Conservation (phyloP, 2,329 filamentous ascomycete species). For the Claviceps sp. region DNA sequence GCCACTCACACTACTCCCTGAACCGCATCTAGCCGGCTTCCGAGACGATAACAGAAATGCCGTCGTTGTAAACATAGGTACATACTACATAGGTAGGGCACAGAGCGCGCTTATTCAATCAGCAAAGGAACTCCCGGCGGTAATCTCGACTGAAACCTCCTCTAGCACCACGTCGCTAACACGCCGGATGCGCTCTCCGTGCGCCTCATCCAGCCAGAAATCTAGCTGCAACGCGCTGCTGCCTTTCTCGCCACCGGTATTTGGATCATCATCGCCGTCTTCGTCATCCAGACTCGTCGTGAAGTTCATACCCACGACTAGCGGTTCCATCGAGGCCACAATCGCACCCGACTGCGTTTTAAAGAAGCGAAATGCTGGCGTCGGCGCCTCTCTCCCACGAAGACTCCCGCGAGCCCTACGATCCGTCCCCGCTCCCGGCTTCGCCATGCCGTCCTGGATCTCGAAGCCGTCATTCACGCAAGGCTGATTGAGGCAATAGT, state of each 20-base stretch:
- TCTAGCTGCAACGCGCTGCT: not conserved
- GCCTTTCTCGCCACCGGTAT: not conserved
- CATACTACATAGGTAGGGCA: not conserved
- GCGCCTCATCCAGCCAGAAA: not conserved
- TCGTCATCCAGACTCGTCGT: not conserved
- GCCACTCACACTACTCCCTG: too few species aligned
- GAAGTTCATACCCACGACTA: not conserved
- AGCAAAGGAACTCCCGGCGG: not conserved
- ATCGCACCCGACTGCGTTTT: not conserved
- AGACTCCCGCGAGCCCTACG: not conserved
- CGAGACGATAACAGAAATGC: too few species aligned
- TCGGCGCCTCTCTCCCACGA: not conserved
- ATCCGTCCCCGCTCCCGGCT: not conserved
- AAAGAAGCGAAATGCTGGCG: not conserved
- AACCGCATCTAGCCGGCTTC: too few species aligned
- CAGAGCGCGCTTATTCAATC: not conserved
- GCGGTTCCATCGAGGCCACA: not conserved
- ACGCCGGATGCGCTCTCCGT: not conserved
- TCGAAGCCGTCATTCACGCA: conserved; percentile 3
- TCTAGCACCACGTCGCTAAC: not conserved
- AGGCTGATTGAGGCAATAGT: conserved; percentile 4
- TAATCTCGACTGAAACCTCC: not conserved
- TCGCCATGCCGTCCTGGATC: conserved; percentile 3
- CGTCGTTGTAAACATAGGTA: too few species aligned
- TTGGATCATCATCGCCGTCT: not conserved